These are phyloP conservation scores for Teratosphaeriaceae sp. DNA, from an alignment of 2,329 filamentous ascomycete genomes.

Conservation along the genomic window DNA sequence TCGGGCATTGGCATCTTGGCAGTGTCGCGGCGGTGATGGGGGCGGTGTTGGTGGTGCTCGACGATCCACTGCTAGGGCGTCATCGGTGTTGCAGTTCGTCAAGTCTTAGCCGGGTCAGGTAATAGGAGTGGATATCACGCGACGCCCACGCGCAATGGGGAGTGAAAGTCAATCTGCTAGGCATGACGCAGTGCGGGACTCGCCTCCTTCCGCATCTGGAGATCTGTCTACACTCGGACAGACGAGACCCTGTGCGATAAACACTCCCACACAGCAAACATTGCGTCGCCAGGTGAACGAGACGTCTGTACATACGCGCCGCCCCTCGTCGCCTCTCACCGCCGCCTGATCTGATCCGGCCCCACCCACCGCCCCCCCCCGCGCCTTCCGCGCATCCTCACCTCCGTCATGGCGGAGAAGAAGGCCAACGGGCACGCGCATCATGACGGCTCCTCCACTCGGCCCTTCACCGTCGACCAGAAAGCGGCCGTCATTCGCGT, in stretches of 20 bases:
- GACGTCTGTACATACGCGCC: neutral
- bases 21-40: constrained; percentile 9
- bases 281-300: too few species aligned
- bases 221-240: too few species aligned
- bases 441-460: constrained; percentile 68
- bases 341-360: neutral
- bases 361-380: constrained; percentile 2
- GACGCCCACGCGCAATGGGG: neutral
- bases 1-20: constrained; percentile 39
- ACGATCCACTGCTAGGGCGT: constrained; percentile 9
- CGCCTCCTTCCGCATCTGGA: too few species aligned
- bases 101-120: too few species aligned
- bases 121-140: neutral
- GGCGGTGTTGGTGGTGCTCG: constrained; percentile 4
- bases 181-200: neutral
- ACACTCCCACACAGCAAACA: too few species aligned
- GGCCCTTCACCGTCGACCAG: constrained; percentile 81
- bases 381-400: neutral
- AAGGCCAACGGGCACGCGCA: constrained; percentile 35
- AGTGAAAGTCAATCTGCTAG: neutral
- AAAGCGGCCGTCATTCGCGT: constrained; percentile 88
- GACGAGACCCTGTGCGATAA: too few species aligned
- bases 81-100: neutral
- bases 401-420: constrained; percentile 9
- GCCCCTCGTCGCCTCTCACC: too few species aligned